Base-by-base conservation (phyloP, 371 early-diverging fungal species). In the Syncephalis plumigaleata region DNA sequence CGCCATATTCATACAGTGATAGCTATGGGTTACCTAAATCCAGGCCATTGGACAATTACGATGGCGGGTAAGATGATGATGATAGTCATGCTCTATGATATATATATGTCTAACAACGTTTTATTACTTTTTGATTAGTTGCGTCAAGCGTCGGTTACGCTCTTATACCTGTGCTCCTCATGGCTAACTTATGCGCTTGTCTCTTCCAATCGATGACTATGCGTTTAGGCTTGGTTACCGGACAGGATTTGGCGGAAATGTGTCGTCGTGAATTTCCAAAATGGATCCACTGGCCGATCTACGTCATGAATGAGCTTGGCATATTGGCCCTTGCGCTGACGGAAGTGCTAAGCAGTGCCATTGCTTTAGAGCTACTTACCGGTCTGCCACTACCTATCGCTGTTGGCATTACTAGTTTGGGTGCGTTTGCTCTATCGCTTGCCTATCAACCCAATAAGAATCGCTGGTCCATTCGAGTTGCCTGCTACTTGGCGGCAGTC, bases 321-420 rank as follows among this genome's bases (percentile, higher is more conserved):
- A 84, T 84, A 42, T 75, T 84, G 15, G 81, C 77, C 0, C 68
- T 75, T 0, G 84, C 81, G 55, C 73, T 84, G 26, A 75, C 75
- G 49, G 84, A 84, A 55, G 79, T 84, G 21, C 68, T 84, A n/a
- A 82, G 84, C 4, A 79, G 79, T 2, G 81, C 84, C 1, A 79
- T 81, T 39, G 82, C 81, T 2, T 48, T 84, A 15, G 68, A 75
- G 23, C 73, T 84, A 9, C 53, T 84, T 15, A 70, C 80, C 26
- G 46, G 57, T 2, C 46, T 80, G 8, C 67, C 72, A 2, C 48
- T 81, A 2, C 73, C 71, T 72, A 54, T 70, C 0, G 84, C 82
- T 13, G 79, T 81, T 1, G 49, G 79, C 43, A 65, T 84, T 26
- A 84, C 84, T 4, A 71, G 75, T 1, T 61, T 71, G 3, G 84